Conservation (phyloP, 495 filamentous ascomycete species). For the Xylaria scruposa region DNA sequence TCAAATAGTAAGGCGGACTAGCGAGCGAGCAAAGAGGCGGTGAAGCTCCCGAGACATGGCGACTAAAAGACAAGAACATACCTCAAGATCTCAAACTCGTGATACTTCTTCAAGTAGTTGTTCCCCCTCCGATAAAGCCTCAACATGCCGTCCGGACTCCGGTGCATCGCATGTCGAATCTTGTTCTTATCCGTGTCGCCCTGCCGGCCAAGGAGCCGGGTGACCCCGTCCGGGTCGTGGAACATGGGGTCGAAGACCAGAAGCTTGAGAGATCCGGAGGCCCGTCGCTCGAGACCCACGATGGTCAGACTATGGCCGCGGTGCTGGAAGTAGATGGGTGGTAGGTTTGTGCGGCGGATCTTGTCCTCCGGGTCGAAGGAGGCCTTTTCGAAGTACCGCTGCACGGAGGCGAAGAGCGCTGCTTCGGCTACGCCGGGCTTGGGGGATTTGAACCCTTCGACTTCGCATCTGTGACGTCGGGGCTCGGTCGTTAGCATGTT, state of each 20-base stretch:
- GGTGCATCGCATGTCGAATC: conserved; percentile 27
- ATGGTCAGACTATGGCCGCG: conserved; percentile 92
- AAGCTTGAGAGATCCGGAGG: conserved; percentile 70
- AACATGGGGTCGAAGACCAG: conserved; percentile 92
- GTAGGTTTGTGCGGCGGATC: conserved; percentile 69
- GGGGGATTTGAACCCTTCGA: conserved; percentile 45
- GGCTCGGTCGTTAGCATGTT: not conserved
- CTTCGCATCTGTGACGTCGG: conserved; percentile 40
- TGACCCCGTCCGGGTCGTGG: conserved; percentile 69
- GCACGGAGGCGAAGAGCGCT: conserved; percentile 68
- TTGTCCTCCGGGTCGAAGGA: conserved; percentile 53
- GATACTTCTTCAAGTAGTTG: conserved; percentile 70
- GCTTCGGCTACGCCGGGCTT: conserved; percentile 42
- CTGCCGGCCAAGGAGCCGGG: conserved; percentile 56
- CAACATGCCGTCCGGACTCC: conserved; percentile 60
- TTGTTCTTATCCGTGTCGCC: not conserved
- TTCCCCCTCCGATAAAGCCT: conserved; percentile 74
- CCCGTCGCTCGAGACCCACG: conserved; percentile 77
- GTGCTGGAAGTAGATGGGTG: conserved; percentile 93
- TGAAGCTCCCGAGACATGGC: not conserved
- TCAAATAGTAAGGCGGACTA: not conserved
- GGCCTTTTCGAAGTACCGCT: conserved; percentile 70
- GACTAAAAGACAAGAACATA: conserved; percentile 48
- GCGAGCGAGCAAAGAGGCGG: not conserved
- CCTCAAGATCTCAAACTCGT: conserved; percentile 80